Evolutionary conservation across 2,329 filamentous ascomycete species (phyloP).

Genomic region (Botrytis pseudocinerea): DNA sequence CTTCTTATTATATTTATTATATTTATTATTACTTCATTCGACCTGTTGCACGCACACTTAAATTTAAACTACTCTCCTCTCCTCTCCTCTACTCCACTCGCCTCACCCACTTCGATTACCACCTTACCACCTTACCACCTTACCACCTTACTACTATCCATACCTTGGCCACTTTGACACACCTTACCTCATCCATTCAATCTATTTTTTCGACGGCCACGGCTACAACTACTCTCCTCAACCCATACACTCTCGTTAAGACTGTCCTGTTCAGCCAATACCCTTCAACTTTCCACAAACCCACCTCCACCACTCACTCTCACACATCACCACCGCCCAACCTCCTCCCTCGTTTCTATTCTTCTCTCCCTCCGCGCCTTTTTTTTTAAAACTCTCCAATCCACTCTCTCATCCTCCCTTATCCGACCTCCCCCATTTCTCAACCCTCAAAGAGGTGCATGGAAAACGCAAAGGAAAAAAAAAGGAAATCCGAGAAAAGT

Average conservation of each 20-base stretch:
- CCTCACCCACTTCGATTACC: constrained; percentile 22
- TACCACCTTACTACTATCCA: background rate
- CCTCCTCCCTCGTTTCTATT: constrained; percentile 30
- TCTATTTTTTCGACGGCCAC: constrained; percentile 14
- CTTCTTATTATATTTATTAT: background rate
- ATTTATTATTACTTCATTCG: background rate
- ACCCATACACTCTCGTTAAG: constrained; percentile 20
- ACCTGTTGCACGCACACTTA: background rate
- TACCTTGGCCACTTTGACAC: constrained; percentile 18
- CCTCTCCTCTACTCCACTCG: constrained; percentile 3
- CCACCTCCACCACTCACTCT: constrained; percentile 34
- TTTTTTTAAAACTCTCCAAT: constrained; percentile 31
- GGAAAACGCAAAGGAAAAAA: constrained; percentile 20
- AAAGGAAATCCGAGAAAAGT: background rate
- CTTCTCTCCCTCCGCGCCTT: constrained; percentile 28
- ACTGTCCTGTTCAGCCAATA: constrained; percentile 20
- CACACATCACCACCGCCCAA: constrained; percentile 34
- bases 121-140: constrained; percentile 20
- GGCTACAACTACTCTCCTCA: constrained; percentile 22
- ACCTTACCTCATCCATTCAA: constrained; percentile 25
- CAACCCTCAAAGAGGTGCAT: constrained; percentile 29
- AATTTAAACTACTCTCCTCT: constrained; percentile 9
- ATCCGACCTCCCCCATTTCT: constrained; percentile 36
- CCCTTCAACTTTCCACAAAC: constrained; percentile 23
- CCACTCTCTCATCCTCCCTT: constrained; percentile 38